Percentiles rank a stretch among this genome's conserved stretches.
Conservation (phyloP, 1,284 basidiomycete genomes). For the Tremellales sp. region DNA sequence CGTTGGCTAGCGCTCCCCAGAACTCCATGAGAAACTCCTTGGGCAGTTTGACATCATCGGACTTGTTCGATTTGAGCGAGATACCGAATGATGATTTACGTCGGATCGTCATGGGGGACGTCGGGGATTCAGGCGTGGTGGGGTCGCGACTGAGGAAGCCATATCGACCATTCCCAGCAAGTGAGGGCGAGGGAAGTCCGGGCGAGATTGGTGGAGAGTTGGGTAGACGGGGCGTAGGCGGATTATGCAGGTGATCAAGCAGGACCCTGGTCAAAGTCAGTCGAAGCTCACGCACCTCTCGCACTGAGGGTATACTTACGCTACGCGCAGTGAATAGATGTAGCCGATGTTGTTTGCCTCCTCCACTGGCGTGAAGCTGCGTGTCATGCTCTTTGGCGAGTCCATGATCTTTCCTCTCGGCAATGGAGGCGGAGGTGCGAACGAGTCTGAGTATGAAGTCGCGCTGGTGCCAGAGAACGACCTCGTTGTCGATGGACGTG, state of each 20-base stretch:
- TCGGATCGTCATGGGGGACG: constrained; percentile 15
- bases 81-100: constrained; percentile 18
- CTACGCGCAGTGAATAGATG: constrained; percentile 41
- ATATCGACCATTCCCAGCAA: background rate
- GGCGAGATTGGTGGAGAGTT: background rate
- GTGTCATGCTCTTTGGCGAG: background rate
- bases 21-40: constrained; percentile 44
- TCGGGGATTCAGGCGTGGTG: constrained; percentile 2
- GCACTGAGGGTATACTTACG: constrained; percentile 34
- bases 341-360: constrained; percentile 42
- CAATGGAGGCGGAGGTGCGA: background rate
- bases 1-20: constrained; percentile 34
- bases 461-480: background rate
- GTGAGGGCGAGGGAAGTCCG: background rate
- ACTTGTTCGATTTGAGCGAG: constrained; percentile 21
- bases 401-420: background rate
- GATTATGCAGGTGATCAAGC: background rate
- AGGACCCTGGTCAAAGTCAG: background rate
- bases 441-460: background rate
- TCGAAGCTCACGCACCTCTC: background rate
- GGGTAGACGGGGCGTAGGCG: constrained; percentile 1
- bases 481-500: background rate
- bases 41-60: constrained; percentile 34
- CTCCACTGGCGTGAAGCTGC: constrained; percentile 8
- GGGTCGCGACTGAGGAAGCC: constrained; percentile 1